A percentile compares a stretch with the other conserved stretches of the same genome.
Evolutionary conservation across 768 basidiomycete genomes (phyloP).

Genomic region (Lepiota brunneoincarnata): DNA sequence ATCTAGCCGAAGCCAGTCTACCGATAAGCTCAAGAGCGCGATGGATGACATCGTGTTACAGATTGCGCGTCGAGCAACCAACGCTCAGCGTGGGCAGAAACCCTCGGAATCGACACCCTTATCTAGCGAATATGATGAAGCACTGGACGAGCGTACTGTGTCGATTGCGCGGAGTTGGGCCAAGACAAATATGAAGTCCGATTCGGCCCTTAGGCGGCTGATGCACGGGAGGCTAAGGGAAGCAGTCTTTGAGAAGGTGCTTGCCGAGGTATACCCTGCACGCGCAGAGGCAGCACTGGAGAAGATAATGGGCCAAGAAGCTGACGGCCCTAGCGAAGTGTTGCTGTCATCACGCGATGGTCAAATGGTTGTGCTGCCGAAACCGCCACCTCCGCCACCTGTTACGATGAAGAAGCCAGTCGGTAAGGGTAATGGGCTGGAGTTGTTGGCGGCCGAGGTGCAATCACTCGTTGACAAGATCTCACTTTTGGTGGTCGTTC

Average conservation of each 20-base stretch:
- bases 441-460: conserved; percentile 69
- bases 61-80: conserved; percentile 66
- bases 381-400: background rate
- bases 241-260: conserved; percentile 59
- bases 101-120: conserved; percentile 13
- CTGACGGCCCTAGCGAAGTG: conserved; percentile 8
- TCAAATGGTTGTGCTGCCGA: conserved; percentile 8
- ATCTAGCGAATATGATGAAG: conserved; percentile 25
- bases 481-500: conserved; percentile 68
- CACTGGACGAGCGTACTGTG: conserved; percentile 52
- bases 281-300: conserved; percentile 22
- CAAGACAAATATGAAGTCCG: conserved; percentile 58
- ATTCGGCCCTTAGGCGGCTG: conserved; percentile 57
- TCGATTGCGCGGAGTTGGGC: conserved; percentile 70
- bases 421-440: conserved; percentile 58
- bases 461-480: conserved; percentile 67
- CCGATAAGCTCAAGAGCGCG: conserved; percentile 9
- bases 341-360: conserved; percentile 9
- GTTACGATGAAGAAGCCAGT: conserved; percentile 10
- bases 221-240: conserved; percentile 63
- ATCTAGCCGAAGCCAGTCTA: conserved; percentile 5
- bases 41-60: conserved; percentile 74
- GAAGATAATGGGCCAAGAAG: conserved; percentile 12
- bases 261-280: conserved; percentile 49
- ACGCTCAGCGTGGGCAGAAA: conserved; percentile 28